These are phyloP conservation scores for Saccharomycopsis sp. DNA, from an alignment of 805 yeast genomes.

Conservation along the genomic window DNA sequence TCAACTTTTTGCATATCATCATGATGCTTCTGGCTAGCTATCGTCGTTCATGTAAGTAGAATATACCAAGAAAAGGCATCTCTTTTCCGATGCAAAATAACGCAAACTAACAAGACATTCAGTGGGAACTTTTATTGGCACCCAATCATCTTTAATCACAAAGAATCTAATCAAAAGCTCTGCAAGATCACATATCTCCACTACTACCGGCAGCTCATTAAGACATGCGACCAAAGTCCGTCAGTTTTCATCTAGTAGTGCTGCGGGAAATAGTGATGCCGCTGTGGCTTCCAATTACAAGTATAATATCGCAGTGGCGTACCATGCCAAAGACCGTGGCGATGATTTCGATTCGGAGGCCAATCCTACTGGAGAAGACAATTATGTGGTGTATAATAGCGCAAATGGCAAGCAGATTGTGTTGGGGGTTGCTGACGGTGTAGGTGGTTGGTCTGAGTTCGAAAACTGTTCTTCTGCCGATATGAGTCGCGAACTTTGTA, in stretches of 20 bases:
- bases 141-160: neutral
- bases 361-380: conserved; percentile 69
- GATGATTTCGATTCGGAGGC: conserved; percentile 34
- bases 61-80: too few relatives aligned
- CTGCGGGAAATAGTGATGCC: neutral
- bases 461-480: conserved; percentile 81
- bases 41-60: conserved; percentile 1
- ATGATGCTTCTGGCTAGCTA: neutral
- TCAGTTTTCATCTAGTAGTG: neutral
- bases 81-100: neutral
- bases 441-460: conserved; percentile 93
- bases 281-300: conserved; percentile 20
- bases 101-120: neutral
- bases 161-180: neutral
- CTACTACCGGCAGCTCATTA: neutral
- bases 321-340: conserved; percentile 65
- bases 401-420: conserved; percentile 35
- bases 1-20: neutral
- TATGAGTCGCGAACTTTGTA: conserved; percentile 73
- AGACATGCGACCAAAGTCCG: neutral
- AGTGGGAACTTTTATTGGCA: neutral
- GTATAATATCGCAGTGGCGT: conserved; percentile 61
- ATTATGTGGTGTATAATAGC: conserved; percentile 47
- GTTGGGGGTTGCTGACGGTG: conserved; percentile 90
- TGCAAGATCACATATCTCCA: neutral